A percentile compares a stretch with the other conserved stretches of the same genome.
Conservation (phyloP, 2,329 filamentous ascomycete species). For the Cytospora mali region DNA sequence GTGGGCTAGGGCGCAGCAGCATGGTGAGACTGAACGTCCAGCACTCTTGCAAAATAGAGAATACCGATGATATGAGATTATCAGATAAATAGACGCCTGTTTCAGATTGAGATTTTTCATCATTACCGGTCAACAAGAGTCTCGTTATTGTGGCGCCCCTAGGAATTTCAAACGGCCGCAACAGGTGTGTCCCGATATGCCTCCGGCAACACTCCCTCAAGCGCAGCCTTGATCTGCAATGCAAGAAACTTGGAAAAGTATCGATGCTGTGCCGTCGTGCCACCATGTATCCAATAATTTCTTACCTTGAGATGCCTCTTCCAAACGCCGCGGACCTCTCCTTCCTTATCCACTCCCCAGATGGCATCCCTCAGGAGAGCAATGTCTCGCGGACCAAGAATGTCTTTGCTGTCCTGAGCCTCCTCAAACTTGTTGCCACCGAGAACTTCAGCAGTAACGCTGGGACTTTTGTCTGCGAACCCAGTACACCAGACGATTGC, state of each 20-base stretch:
- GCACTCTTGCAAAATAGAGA: too few species aligned
- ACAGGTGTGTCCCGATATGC: conserved; percentile 35
- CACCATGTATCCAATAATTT: conserved; percentile 42
- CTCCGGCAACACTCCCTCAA: conserved; percentile 40
- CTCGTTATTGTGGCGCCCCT: too few species aligned
- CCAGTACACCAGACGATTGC: conserved; percentile 47
- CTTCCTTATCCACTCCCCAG: conserved; percentile 46
- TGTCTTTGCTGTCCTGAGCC: background rate
- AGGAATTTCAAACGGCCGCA: conserved; percentile 24
- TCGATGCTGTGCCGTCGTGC: conserved; percentile 38
- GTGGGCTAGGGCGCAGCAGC: too few species aligned
- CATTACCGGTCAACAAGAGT: too few species aligned
- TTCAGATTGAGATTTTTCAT: too few species aligned
- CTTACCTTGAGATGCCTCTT: conserved; percentile 39
- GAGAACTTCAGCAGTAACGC: conserved; percentile 34
- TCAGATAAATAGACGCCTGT: too few species aligned
- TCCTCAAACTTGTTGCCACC: conserved; percentile 23
- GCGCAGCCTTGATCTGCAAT: conserved; percentile 40
- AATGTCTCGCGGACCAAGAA: conserved; percentile 36
- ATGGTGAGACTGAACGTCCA: too few species aligned
- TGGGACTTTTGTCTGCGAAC: conserved; percentile 38
- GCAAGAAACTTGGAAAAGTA: conserved; percentile 39
- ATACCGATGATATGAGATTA: too few species aligned
- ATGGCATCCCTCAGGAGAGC: conserved; percentile 40
- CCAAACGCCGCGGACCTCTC: conserved; percentile 46